Base-by-base conservation (phyloP, 768 basidiomycete species). In the Holtermannia corniformis region DNA sequence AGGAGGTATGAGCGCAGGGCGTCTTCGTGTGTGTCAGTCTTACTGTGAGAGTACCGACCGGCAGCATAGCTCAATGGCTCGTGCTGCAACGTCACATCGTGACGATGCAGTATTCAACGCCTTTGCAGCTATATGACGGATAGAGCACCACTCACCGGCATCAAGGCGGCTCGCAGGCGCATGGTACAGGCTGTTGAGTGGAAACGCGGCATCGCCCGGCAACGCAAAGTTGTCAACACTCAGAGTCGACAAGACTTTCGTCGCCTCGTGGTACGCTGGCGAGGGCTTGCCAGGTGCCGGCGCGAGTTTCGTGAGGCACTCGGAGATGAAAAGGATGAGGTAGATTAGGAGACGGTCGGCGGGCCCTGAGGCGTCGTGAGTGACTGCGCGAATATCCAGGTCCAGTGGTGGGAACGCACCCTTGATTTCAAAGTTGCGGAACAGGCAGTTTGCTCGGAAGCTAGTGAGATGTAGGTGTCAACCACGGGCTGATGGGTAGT, bases 371-470 rank as follows among this genome's bases (percentile, higher is more conserved):
- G 3, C n/a, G 44, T 54, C 41, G 47, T 27, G 25, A 19, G 20
- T 23, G 4, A 21, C 13, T 16, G 20, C 11, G n/a, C 7, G 22
- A 12, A 44, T 44, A 41, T 41, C 37, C 12, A n/a, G 12, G 12
- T 41, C 37, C 37, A 41, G 37, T 7, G n/a, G 22, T 7, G 7
- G 5, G 16, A 41, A 48, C 51, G 22, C 23, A 64, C 70, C 92
- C 72, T 96, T 93, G 81, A 99, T 97, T 78, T 99, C 95, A 65
- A 97, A 99, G 76, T 97, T 97, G 67, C 95, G 85, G 76, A 99
- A 99, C 56, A 99, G 84, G 32, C 92, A 95, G 75, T 99, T 99
- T 67, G 93, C 92, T 51, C 95, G 86, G 76, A 99, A 99, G 55
- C 67, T 65, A 45, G 52, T 44, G 25, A 47, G 55, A 14, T 4